phyloP scores from a whole-genome alignment of 768 basidiomycete species.

The Hysterangium stoloniferum region DNA sequence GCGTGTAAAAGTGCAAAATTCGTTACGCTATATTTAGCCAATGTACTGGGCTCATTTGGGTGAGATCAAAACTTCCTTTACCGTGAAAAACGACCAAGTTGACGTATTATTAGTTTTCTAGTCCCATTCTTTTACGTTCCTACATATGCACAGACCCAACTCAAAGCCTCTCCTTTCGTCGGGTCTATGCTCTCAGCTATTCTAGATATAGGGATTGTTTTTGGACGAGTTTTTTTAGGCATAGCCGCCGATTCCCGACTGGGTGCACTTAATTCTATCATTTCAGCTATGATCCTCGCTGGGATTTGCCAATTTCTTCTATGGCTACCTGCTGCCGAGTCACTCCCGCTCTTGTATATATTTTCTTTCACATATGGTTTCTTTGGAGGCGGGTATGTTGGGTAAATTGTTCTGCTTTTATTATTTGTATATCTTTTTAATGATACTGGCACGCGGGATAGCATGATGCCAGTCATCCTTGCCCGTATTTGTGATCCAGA shows the following conservation, averaged over 20 bases:
- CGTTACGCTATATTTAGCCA: not conserved
- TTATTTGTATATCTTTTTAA: not conserved
- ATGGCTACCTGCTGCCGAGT: not conserved
- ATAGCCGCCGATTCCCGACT: not conserved
- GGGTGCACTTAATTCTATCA: not conserved
- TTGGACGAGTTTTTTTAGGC: not conserved
- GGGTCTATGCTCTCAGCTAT: not conserved
- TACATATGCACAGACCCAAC: not conserved
- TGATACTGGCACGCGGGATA: not conserved
- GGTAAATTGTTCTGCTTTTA: not conserved
- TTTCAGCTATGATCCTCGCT: not conserved
- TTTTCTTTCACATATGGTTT: not conserved
- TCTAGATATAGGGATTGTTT: not conserved
- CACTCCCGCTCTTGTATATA: not conserved
- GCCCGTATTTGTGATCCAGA: not conserved
- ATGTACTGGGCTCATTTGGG: not conserved
- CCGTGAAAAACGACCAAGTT: not conserved
- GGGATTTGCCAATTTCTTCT: not conserved
- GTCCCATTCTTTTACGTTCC: conserved; percentile 1
- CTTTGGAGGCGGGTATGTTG: not conserved
- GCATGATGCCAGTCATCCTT: not conserved
- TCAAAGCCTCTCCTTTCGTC: not conserved
- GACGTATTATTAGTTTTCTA: not conserved
- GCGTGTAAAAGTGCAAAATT: not conserved
- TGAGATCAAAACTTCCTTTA: not conserved